Conservation (phyloP, 768 basidiomycete species). For the Boletus rubropictus region DNA sequence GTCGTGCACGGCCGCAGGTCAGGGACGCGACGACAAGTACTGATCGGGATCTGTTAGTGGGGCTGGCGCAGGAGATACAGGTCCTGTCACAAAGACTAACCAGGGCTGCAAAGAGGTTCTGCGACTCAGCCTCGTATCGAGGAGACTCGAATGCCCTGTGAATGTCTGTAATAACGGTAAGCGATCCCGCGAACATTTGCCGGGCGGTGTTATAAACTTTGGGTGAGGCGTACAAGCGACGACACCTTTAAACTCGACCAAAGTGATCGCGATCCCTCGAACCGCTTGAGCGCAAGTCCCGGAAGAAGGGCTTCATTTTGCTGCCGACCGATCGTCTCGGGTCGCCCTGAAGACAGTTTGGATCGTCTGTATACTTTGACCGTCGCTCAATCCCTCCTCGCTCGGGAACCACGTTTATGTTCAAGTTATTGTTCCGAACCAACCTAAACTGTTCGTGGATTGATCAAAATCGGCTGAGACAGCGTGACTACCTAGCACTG, state of each 20-base stretch:
- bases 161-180: slow-evolving; percentile 11
- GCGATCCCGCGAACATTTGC: slow-evolving; percentile 32
- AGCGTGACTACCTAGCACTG: slow-evolving; percentile 3
- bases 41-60: slow-evolving; percentile 7
- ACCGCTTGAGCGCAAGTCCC: slow-evolving; percentile 22
- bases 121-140: background rate
- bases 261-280: slow-evolving; percentile 26
- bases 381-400: background rate
- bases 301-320: slow-evolving; percentile 19
- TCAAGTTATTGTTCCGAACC: background rate
- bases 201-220: slow-evolving; percentile 20
- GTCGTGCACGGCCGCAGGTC: slow-evolving; percentile 6
- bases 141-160: background rate
- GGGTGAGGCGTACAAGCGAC: slow-evolving; percentile 22
- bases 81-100: background rate
- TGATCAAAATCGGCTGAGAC: slow-evolving; percentile 1
- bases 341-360: background rate
- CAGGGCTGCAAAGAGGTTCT: background rate
- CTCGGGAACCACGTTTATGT: background rate
- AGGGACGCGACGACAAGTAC: slow-evolving; percentile 8
- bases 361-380: background rate
- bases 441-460: background rate
- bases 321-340: slow-evolving; percentile 19
- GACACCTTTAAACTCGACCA: slow-evolving; percentile 22
- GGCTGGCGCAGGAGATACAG: background rate